These are phyloP conservation scores for Trametes meyenii DNA, from an alignment of 768 basidiomycete genomes.

Conservation along the genomic window DNA sequence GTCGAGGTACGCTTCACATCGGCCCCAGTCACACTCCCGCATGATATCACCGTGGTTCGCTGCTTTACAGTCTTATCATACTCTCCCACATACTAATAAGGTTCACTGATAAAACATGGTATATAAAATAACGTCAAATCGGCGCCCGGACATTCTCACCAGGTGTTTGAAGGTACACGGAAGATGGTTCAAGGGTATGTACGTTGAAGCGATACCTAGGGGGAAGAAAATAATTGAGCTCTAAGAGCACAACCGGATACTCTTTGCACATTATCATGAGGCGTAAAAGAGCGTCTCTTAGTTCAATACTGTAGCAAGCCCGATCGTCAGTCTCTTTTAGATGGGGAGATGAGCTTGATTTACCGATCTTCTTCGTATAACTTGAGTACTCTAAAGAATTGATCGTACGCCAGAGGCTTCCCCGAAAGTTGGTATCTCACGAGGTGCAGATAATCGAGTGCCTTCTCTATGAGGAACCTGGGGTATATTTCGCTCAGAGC, in stretches of 20 bases:
- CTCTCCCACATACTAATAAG: background rate
- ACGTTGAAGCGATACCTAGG: background rate
- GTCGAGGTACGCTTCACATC: background rate
- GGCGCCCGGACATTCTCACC: background rate
- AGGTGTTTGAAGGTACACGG: constrained; percentile 1
- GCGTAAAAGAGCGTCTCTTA: constrained; percentile 2
- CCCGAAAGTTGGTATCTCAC: background rate
- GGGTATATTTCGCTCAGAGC: background rate
- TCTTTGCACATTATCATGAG: constrained; percentile 7
- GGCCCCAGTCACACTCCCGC: no score
- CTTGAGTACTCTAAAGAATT: constrained; percentile 12
- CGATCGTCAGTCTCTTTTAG: background rate
- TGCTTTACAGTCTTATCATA: no score
- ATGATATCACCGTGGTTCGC: no score
- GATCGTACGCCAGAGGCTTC: background rate
- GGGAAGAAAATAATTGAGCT: constrained; percentile 9
- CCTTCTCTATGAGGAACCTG: background rate
- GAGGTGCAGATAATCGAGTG: constrained; percentile 2
- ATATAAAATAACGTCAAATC: no score
- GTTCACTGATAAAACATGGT: no score
- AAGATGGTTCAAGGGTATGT: background rate
- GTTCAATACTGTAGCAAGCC: background rate
- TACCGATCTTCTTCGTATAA: constrained; percentile 7
- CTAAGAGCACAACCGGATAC: background rate
- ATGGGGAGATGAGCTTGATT: background rate